Conservation (phyloP, 345 rosid species). For the Rhodamnia rubescens region DNA sequence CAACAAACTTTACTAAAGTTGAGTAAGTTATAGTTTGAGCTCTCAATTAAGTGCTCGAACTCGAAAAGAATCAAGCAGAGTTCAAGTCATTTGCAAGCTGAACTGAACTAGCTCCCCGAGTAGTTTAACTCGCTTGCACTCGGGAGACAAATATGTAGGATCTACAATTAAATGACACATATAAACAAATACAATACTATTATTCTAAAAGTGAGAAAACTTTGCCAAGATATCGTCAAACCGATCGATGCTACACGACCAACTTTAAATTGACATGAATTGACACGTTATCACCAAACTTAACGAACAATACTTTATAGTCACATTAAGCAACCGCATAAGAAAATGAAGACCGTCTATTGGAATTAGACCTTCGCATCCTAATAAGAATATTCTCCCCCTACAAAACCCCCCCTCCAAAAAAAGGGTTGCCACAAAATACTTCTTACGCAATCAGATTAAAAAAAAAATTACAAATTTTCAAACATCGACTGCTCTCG, state of each 20-base stretch:
- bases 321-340: too few species aligned
- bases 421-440: not conserved
- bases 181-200: accelerated
- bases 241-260: not conserved
- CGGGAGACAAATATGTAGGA: not conserved
- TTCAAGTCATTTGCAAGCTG: not conserved
- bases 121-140: not conserved
- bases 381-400: not conserved
- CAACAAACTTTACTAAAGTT: not conserved
- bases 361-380: not conserved
- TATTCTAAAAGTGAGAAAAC: too few species aligned
- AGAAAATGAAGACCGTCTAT: too few species aligned
- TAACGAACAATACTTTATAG: too few species aligned
- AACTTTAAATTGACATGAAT: not conserved
- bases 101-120: not conserved
- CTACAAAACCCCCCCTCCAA: too few species aligned
- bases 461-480: not conserved
- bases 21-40: not conserved
- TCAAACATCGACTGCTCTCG: accelerated
- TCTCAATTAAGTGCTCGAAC: not conserved
- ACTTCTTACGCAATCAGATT: not conserved
- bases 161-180: not conserved
- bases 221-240: not conserved
- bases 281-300: too few species aligned
- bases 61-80: not conserved